phyloP scores from a whole-genome alignment of 768 basidiomycete species.

The Exsudoporus frostii region DNA sequence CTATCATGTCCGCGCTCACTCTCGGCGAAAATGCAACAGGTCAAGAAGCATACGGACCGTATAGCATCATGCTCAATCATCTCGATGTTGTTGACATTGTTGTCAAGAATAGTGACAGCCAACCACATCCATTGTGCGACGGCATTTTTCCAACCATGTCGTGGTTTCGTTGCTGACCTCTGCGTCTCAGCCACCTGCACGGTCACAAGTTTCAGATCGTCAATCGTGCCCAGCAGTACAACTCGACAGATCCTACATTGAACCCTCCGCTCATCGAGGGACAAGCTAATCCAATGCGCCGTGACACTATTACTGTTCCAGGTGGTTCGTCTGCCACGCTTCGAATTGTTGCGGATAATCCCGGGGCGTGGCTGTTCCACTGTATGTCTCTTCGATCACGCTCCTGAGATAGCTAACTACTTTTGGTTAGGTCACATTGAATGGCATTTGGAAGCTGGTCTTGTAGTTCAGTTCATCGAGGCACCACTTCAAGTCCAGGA shows the following conservation, averaged over 20 bases:
- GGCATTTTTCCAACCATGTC: not conserved
- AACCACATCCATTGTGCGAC: slow-evolving; percentile 81
- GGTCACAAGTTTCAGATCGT: slow-evolving; percentile 88
- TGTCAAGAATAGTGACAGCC: slow-evolving; percentile 65
- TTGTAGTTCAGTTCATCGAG: slow-evolving; percentile 82
- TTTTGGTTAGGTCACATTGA: slow-evolving; percentile 65
- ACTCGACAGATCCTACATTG: slow-evolving; percentile 65
- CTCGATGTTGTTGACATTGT: slow-evolving; percentile 76
- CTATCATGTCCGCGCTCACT: slow-evolving; percentile 70
- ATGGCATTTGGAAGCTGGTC: slow-evolving; percentile 82
- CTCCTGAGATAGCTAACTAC: not conserved
- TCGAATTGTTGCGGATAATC: slow-evolving; percentile 85
- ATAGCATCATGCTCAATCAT: slow-evolving; percentile 72
- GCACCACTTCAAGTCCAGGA: slow-evolving; percentile 73
- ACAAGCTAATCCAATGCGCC: slow-evolving; percentile 84
- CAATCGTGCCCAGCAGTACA: slow-evolving; percentile 64
- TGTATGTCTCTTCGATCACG: slow-evolving; percentile 43
- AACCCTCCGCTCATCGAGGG: slow-evolving; percentile 81
- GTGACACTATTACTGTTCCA: slow-evolving; percentile 84
- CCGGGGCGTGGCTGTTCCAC: slow-evolving; percentile 86
- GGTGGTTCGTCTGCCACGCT: slow-evolving; percentile 65
- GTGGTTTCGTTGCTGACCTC: not conserved
- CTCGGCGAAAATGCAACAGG: slow-evolving; percentile 72
- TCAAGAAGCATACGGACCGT: slow-evolving; percentile 73
- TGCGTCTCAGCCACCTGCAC: slow-evolving; percentile 72